A percentile compares a stretch with the other conserved stretches of the same genome.
Conservation (phyloP, 139 green algal genomes). For the Chlamydomonas sp. region DNA sequence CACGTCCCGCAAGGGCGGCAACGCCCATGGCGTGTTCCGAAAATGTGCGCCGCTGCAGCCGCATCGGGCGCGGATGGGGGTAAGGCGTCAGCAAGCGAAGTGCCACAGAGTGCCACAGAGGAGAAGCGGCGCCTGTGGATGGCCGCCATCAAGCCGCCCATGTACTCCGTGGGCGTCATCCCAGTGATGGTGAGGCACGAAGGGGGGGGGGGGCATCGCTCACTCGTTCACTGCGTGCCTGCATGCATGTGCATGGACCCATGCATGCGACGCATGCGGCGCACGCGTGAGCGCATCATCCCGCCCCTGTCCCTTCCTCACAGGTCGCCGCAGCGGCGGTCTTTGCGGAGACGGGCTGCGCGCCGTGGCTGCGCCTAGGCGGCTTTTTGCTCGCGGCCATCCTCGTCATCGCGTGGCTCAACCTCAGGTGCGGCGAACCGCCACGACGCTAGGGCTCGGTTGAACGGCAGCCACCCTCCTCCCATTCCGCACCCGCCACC, state of each 20-base stretch:
- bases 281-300: background rate
- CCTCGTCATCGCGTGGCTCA: conserved; percentile 92
- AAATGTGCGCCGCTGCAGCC: no score
- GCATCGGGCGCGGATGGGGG: no score
- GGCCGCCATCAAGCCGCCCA: conserved; percentile 80
- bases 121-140: conserved; percentile 56
- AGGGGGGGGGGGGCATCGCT: background rate
- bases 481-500: background rate
- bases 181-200: conserved; percentile 64
- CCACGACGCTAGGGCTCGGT: no score
- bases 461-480: no score
- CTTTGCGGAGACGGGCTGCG: conserved; percentile 38
- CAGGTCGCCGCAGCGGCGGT: conserved; percentile 60
- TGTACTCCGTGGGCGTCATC: conserved; percentile 86
- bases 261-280: background rate
- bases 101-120: background rate
- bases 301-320: background rate
- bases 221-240: background rate
- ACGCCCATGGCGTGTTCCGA: no score
- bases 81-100: background rate
- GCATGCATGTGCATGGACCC: background rate
- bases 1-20: no score
- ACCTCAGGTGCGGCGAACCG: conserved; percentile 77
- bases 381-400: conserved; percentile 53
- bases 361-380: conserved; percentile 25